These are phyloP conservation scores for Fusarium sp. DNA, from an alignment of 2,329 filamentous ascomycete genomes.

Conservation along the genomic window DNA sequence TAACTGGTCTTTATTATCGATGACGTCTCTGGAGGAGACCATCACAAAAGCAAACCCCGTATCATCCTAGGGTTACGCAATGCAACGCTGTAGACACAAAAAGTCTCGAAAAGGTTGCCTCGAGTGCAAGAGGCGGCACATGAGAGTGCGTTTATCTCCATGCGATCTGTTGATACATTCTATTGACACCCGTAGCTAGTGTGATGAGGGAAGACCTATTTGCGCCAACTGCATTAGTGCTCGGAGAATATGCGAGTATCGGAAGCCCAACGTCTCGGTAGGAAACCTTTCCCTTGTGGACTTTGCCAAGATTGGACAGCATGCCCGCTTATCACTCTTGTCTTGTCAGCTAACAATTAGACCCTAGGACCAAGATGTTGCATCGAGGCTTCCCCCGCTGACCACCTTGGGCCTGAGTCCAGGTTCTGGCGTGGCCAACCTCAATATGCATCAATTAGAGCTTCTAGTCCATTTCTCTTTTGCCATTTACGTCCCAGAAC, in stretches of 20 bases:
- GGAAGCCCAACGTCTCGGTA: background rate
- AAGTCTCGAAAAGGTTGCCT: background rate
- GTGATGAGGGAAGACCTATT: background rate
- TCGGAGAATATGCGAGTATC: background rate
- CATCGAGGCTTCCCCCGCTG: background rate
- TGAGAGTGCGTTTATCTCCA: background rate
- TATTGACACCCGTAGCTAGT: background rate
- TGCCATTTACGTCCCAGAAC: background rate
- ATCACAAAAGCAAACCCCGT: background rate
- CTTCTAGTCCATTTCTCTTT: background rate
- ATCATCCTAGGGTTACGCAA: background rate
- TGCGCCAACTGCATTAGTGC: background rate
- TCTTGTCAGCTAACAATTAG: background rate
- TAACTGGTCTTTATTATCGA: background rate
- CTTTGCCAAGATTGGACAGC: background rate
- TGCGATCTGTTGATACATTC: background rate
- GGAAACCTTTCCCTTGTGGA: background rate
- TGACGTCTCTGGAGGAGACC: background rate
- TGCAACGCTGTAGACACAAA: background rate
- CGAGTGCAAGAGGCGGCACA: background rate
- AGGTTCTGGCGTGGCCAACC: background rate
- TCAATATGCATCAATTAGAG: background rate
- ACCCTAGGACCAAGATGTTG: background rate
- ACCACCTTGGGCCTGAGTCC: background rate
- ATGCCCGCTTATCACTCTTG: background rate